Base-by-base conservation (phyloP, 2,329 filamentous ascomycete genomes). In the Graphium sp. region DNA sequence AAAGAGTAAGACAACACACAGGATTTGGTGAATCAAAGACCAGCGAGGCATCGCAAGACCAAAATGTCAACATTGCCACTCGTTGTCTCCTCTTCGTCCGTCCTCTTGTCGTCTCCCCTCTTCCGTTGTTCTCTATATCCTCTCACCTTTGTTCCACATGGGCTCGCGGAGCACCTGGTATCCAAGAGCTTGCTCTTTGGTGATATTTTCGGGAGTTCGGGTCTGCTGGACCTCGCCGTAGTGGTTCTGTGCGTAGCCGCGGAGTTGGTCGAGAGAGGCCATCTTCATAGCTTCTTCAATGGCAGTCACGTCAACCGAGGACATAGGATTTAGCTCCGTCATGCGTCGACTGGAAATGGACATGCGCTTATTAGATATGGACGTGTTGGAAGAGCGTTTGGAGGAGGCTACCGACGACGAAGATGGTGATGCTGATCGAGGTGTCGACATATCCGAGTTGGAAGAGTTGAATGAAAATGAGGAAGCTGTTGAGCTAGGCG, bases 121-220 rank as follows among this genome's bases (percentile, higher is more conserved):
- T n/a, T n/a, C n/a, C n/a, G n/a, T n/a, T n/a, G n/a, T n/a, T n/a
- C n/a, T n/a, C n/a, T n/a, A n/a, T n/a, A n/a, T n/a, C n/a, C n/a
- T n/a, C n/a, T n/a, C n/a, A 73, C 70, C 69, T 58, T 73, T 74
- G 45, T 75, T 75, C 67, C 68, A 74, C 27, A 66, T 54, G 35
- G 70, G 67, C 47, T 75, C 66, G 29, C 58, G 53, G 33, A 75
- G 54, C 33, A 75, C 53, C 49, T 74, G 70, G 47, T 71, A 71
- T 38, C 69, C 70, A 35, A 52, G 52, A 36, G 70, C 69, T 39
- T 59, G 49, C 32, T 51, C 46, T 42, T 66, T 49, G 26, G 56
- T 37, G 27, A 68, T 40, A 44, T 73, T 69, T 36, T 72, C 59
- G 25, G 66, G 71, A 29, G 52, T 41, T 24, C 50, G 47, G 36